These are phyloP conservation scores for Herpetomonas tarakana DNA, from an alignment of 208 protist genomes.

Conservation along the genomic window DNA sequence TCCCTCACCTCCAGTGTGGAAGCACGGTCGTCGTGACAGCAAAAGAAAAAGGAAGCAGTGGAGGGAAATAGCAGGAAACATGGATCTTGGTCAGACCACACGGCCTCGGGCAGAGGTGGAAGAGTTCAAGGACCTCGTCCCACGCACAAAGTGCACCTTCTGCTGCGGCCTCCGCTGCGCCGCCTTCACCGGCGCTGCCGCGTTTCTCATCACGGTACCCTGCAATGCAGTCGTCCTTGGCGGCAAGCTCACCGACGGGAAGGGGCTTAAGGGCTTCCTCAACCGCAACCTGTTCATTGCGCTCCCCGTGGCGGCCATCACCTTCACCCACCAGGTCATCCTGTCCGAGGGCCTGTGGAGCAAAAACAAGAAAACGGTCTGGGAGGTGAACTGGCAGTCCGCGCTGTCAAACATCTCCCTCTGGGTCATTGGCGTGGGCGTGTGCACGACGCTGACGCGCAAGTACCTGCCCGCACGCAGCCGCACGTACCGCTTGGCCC, in stretches of 20 bases:
- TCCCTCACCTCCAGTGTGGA: too few relatives aligned
- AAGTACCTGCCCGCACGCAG: conserved; percentile 29
- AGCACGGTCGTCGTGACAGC: too few relatives aligned
- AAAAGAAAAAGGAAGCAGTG: background rate
- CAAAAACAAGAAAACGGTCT: conserved; percentile 77
- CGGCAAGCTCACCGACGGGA: conserved; percentile 43
- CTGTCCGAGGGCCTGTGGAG: conserved; percentile 85
- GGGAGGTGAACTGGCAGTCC: conserved; percentile 60
- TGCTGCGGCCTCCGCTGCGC: conserved; percentile 68
- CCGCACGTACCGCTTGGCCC: conserved; percentile 61
- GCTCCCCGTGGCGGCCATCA: conserved; percentile 57
- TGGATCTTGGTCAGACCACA: conserved; percentile 64
- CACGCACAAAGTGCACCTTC: conserved; percentile 65
- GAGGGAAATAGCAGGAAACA: conserved; percentile 6
- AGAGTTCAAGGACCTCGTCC: conserved; percentile 49
- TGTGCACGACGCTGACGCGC: conserved; percentile 46
- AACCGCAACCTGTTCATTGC: conserved; percentile 64
- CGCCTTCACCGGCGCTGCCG: conserved; percentile 23
- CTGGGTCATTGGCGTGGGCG: conserved; percentile 29
- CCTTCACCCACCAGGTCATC: conserved; percentile 80
- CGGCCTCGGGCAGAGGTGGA: conserved; percentile 45
- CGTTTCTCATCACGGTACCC: conserved; percentile 51
- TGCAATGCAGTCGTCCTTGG: conserved; percentile 54
- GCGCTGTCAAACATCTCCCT: conserved; percentile 56
- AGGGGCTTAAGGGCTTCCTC: conserved; percentile 48